Evolutionary conservation across 2,329 filamentous ascomycete species (phyloP), one percentile per base, ranked within the genome.

Genomic region (Meredithiella fracta): DNA sequence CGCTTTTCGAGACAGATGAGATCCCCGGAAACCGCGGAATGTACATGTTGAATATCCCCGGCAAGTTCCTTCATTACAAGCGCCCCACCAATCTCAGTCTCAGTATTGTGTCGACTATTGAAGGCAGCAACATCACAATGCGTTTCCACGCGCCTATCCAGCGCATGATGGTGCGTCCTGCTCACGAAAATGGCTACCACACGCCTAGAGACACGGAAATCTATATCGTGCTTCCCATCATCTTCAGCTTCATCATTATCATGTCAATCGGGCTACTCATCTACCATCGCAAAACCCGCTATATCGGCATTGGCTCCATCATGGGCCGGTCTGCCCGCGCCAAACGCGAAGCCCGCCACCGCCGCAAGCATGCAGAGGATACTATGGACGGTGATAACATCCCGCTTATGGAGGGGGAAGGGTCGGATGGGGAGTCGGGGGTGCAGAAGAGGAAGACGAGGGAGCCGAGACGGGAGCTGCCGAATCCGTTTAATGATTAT

Each of bases 211-310:
- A 70, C 51, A 61, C 67, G 8, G 73, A 71, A 26, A 67, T 80
- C 47, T 69, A 70, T 63, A 76, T 81, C 60, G 77, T 72, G 14
- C 68, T 80, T 4, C 77, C 77, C 17, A 65, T 69, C 55, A 67
- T 75, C 20, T 65, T 77, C n/a, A 72, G 71, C 52, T 68, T 72
- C 62, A 65, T 77, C 55, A 51, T 68, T 44, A 59, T 78, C 51
- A 67, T 75, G 60, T 58, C 78, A 61, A 47, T 81, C 67, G 70
- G 82, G 66, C 64, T 80, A 66, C 71, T 74, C 68, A 55, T 82
- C 70, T 78, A 72, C 70, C 77, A 79, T 65, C 68, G 71, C 55
- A 70, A 72, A 62, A 65, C 69, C n/a, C 71, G 77, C 56, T 64
- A 64, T 59, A 76, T 80, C 59, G 66, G 67, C 3, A 62, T 80